Percentiles rank a stretch among this genome's conserved stretches.
These are phyloP conservation scores for Ustilago hordei DNA, from an alignment of 1,284 basidiomycete species.

Conservation along the genomic window DNA sequence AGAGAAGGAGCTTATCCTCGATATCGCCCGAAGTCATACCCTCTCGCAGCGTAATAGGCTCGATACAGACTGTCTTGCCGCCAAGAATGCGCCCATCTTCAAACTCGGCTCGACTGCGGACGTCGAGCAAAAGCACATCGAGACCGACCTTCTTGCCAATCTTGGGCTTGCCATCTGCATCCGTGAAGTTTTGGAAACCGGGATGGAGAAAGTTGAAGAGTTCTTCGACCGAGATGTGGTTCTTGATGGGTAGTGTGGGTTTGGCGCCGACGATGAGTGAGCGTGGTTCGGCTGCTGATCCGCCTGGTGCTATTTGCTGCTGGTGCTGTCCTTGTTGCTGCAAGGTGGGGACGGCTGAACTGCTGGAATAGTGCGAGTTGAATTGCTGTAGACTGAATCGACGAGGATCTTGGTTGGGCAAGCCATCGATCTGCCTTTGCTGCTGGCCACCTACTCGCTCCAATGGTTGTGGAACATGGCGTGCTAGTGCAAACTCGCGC, in stretches of 20 bases:
- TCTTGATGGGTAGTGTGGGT: slow-evolving; percentile 52
- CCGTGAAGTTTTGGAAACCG: slow-evolving; percentile 60
- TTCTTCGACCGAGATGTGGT: slow-evolving; percentile 60
- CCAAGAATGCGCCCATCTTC: slow-evolving; percentile 79
- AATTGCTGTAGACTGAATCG: slow-evolving; percentile 34
- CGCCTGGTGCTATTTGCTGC: neutral
- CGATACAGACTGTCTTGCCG: slow-evolving; percentile 83
- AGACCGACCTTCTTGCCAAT: slow-evolving; percentile 56
- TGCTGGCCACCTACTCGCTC: slow-evolving; percentile 6
- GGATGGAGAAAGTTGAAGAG: slow-evolving; percentile 63
- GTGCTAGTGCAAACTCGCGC: slow-evolving; percentile 45
- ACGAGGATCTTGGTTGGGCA: slow-evolving; percentile 32
- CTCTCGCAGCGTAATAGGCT: slow-evolving; percentile 70
- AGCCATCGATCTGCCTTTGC: slow-evolving; percentile 25
- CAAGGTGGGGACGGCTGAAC: slow-evolving; percentile 17
- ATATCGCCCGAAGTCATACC: slow-evolving; percentile 78
- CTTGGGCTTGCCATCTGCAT: slow-evolving; percentile 49
- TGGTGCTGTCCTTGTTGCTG: slow-evolving; percentile 13
- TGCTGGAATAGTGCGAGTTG: slow-evolving; percentile 18
- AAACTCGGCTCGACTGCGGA: slow-evolving; percentile 82
- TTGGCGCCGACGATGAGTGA: slow-evolving; percentile 48
- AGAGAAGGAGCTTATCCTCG: slow-evolving; percentile 81
- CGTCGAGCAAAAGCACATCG: slow-evolving; percentile 80
- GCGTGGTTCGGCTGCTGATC: slow-evolving; percentile 16
- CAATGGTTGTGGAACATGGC: slow-evolving; percentile 54